Evolutionary conservation across 2,329 filamentous ascomycete genomes (phyloP).

Genomic region (Ascocoryne sarcoides): DNA sequence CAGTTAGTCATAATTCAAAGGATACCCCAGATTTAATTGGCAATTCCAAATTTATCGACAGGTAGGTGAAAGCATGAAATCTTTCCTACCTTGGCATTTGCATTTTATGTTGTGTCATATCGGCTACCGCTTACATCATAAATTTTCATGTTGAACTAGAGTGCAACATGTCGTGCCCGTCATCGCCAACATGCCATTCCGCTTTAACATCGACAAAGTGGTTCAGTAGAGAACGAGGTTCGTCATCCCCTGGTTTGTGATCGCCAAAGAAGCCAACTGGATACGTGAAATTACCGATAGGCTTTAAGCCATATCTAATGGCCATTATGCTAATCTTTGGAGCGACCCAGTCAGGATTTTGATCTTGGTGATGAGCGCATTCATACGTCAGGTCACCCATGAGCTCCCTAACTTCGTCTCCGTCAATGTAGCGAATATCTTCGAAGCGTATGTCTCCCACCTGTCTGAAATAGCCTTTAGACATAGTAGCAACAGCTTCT

Average conservation of each 20-base stretch:
- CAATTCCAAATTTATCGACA: background rate
- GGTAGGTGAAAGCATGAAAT: background rate
- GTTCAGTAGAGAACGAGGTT: background rate
- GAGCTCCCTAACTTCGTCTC: background rate
- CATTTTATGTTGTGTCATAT: background rate
- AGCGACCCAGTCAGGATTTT: conserved; percentile 3
- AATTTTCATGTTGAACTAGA: background rate
- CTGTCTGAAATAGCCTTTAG: conserved; percentile 6
- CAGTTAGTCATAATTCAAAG: background rate
- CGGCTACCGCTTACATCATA: background rate
- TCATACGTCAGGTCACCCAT: background rate
- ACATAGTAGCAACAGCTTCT: background rate
- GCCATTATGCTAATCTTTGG: conserved; percentile 9
- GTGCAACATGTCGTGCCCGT: background rate
- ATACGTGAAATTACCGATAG: conserved; percentile 1
- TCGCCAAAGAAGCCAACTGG: conserved; percentile 5
- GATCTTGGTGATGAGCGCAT: conserved; percentile 1
- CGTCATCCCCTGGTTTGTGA: background rate
- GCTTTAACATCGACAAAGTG: background rate
- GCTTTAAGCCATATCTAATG: conserved; percentile 4
- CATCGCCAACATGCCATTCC: background rate
- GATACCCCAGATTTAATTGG: background rate
- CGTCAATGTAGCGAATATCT: background rate
- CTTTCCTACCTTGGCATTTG: background rate
- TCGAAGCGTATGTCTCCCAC: conserved; percentile 10